phyloP scores from a whole-genome alignment of 2,329 filamentous ascomycete species.

The Aspergillus sp. region DNA sequence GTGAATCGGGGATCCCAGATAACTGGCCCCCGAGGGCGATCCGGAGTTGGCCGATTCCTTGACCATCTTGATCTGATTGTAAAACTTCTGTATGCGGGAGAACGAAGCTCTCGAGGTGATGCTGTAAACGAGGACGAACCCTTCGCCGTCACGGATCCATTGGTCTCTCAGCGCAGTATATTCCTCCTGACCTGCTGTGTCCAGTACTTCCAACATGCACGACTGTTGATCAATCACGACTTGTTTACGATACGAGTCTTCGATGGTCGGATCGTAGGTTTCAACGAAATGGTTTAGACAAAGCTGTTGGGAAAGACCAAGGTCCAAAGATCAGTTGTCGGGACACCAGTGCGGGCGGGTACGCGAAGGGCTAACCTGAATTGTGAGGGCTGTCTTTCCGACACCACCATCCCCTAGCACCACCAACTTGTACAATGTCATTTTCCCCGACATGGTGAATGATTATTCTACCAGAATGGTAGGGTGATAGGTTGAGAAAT shows the following conservation, averaged over 20 bases:
- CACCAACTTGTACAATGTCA: conserved; percentile 95
- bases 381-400: conserved; percentile 90
- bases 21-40: conserved; percentile 54
- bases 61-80: conserved; percentile 94
- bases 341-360: conserved; percentile 8
- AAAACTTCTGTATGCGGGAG: conserved; percentile 89
- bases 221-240: conserved; percentile 88
- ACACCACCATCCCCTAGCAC: conserved; percentile 92
- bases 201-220: conserved; percentile 95
- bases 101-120: conserved; percentile 97
- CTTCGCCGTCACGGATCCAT: conserved; percentile 97
- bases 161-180: conserved; percentile 96
- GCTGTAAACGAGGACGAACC: conserved; percentile 96
- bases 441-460: conserved; percentile 78
- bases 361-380: conserved; percentile 57
- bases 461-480: conserved; percentile 4
- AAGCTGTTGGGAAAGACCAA: conserved; percentile 57
- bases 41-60: conserved; percentile 74
- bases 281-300: conserved; percentile 98
- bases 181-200: conserved; percentile 97
- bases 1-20: conserved; percentile 52
- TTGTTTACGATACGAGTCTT: conserved; percentile 69
- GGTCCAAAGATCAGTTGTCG: conserved; percentile 9
- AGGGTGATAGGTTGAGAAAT: conserved; percentile 3
- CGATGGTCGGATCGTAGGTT: conserved; percentile 72